Evolutionary conservation across 2,329 filamentous ascomycete genomes (phyloP), one percentile per base, ranked within the genome.

Genomic region (Sporothrix luriei): DNA sequence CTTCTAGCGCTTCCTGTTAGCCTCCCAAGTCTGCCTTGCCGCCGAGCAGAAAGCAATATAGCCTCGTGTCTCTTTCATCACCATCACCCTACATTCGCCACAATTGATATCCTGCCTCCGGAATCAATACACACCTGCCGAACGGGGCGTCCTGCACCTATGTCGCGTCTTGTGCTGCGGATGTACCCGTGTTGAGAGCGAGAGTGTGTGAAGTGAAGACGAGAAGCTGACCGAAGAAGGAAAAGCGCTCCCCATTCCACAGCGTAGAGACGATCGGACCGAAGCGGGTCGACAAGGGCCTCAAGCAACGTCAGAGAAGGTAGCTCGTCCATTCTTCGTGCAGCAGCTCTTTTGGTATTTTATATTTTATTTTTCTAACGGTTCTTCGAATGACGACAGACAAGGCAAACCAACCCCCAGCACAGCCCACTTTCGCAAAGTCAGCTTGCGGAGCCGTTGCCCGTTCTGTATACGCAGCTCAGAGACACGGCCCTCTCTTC

Each of bases 1-100:
- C 46, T 16, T 48, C 55, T 68, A 68, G 67, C 55, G 67, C 21
- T 52, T 59, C 43, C 21, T 59, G 54, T 21, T 68, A 61, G 66
- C 54, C 51, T 51, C 46, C 24, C 24, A 49, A 62, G 66, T 68
- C 66, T 68, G 66, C 66, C 54, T 68, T 49, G 66, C 66, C 54
- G 40, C 24, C 21, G 64, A 40, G 33, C 48, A 52, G 48, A 38
- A 43, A 38, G 11, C 52, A 55, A 24, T 48, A 64, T 48, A 64
- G 57, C 57, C 49, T 62, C 49, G 57, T 38, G 26, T 64, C 57
- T 49, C 10, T 46, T 24, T 46, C 43, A 29, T 5, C 48, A 1
- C 6, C 52, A 33, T 43, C 43, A 16, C 24, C 54, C 40, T 24
- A 21, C 65, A 16, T 67, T 14, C 38, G 21, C 38, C 52, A 61